These are phyloP conservation scores for Alternaria solani DNA, from an alignment of 2,329 filamentous ascomycete species.

Conservation along the genomic window DNA sequence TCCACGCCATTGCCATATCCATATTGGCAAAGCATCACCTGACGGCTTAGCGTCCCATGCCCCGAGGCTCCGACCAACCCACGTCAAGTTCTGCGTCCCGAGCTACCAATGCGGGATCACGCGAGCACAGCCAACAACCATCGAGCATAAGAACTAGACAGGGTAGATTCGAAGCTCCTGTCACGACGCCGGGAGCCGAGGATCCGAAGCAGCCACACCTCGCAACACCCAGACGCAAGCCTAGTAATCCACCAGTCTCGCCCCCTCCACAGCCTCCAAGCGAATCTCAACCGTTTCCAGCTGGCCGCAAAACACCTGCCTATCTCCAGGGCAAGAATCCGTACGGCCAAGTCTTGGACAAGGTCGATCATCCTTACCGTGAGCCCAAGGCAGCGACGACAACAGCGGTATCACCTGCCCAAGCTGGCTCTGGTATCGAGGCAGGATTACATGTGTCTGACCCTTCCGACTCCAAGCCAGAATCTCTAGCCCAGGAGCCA, in stretches of 20 bases:
- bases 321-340: constrained; percentile 46
- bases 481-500: constrained; percentile 13
- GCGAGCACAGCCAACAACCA: constrained; percentile 22
- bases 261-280: constrained; percentile 10
- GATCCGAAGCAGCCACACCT: constrained; percentile 14
- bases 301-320: constrained; percentile 32
- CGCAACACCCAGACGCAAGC: constrained; percentile 16
- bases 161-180: constrained; percentile 18
- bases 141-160: constrained; percentile 20
- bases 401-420: constrained; percentile 26
- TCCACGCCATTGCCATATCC: neutral
- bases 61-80: constrained; percentile 29
- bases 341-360: constrained; percentile 42
- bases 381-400: constrained; percentile 11
- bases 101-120: constrained; percentile 15
- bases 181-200: constrained; percentile 1
- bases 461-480: constrained; percentile 29
- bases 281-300: constrained; percentile 11
- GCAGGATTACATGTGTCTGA: constrained; percentile 29
- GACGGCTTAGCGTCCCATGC: constrained; percentile 27
- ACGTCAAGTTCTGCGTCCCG: constrained; percentile 29
- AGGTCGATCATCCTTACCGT: constrained; percentile 31
- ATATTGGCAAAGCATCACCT: neutral
- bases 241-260: constrained; percentile 15
- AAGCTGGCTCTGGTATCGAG: constrained; percentile 30